Evolutionary conservation across 108 stramenopile species (phyloP), one percentile per base, ranked within the genome.

Genomic region (Discostella stelligeroides): DNA sequence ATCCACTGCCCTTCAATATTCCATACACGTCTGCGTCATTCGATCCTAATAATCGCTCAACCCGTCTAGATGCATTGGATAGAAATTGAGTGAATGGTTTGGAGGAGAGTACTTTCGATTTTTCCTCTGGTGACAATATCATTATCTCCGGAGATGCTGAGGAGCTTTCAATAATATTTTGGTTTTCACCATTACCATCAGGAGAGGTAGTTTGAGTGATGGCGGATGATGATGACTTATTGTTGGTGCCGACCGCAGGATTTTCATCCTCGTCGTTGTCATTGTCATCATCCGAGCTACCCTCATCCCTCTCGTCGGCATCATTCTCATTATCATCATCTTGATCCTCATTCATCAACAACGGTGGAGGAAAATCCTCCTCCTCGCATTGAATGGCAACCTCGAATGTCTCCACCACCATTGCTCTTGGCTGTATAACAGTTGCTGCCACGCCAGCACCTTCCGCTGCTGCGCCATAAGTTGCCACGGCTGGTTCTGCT

Each of bases 1-100:
- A 63, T 1, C 41, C 62, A 37, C 28, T 57, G 12, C 55, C 67
- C 10, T 29, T 45, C 50, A 72, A 13, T 1, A 72, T 43, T 0
- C 53, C 71, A 27, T 63, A 54, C 29, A 72, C n/a, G 25, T 29
- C 80, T 20, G 86, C 68, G 14, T 83, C 48, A 3, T 75, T 65
- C 20, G 85, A 81, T 18, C 88, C 90, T 49, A 94, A 64, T 27
- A 91, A 62, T 9, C 89, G 75, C 73, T 94, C 92, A 18, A 94
- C 92, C 51, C 89, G 91, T 77, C 91, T 91, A 48, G 86, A 88
- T 7, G 92, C 88, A 0, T 80, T 76, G 63, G 86, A 89, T 48
- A 94, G 66, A 76, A 94, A 94, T 7, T 77, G 67, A 0, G 81
- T 64, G 50, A 94, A 94, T 28, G 90, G 66, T 23, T 76, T 65